phyloP scores from a whole-genome alignment of 768 basidiomycete species.

The Auriscalpium vulgare region DNA sequence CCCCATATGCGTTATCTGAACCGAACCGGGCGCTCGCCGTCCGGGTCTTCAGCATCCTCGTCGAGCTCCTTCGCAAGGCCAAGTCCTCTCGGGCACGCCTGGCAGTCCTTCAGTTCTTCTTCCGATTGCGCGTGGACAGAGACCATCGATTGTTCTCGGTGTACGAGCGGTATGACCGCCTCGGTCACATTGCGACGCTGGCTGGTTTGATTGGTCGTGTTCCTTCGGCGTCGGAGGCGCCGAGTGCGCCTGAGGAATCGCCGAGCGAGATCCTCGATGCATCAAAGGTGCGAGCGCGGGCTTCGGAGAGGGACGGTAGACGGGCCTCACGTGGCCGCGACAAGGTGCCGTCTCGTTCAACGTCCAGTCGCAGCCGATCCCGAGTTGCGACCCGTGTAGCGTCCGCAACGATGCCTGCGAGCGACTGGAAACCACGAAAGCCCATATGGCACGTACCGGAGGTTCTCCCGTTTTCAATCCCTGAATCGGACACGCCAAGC shows the following conservation, averaged over 20 bases:
- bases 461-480: conserved; percentile 43
- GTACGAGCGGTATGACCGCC: conserved; percentile 41
- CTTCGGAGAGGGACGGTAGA: conserved; percentile 13
- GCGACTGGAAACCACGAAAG: conserved; percentile 29
- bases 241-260: conserved; percentile 8
- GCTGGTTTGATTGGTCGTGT: conserved; percentile 57
- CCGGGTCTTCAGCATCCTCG: conserved; percentile 42
- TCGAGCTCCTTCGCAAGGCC: conserved; percentile 38
- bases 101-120: conserved; percentile 74
- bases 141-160: conserved; percentile 80
- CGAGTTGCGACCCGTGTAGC: conserved; percentile 34
- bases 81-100: conserved; percentile 57
- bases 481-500: conserved; percentile 53
- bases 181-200: conserved; percentile 50
- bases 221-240: conserved; percentile 10
- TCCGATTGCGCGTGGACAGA: conserved; percentile 82
- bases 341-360: conserved; percentile 10
- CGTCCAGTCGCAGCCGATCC: conserved; percentile 28
- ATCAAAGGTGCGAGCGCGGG: conserved; percentile 10
- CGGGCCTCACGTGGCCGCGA: conserved; percentile 15
- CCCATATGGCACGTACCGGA: conserved; percentile 70
- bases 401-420: conserved; percentile 15
- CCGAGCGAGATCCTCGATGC: conserved; percentile 6
- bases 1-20: conserved; percentile 43
- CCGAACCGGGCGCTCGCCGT: conserved; percentile 46